Conservation (phyloP, 495 filamentous ascomycete species). For the Hypoxylon trugodes region DNA sequence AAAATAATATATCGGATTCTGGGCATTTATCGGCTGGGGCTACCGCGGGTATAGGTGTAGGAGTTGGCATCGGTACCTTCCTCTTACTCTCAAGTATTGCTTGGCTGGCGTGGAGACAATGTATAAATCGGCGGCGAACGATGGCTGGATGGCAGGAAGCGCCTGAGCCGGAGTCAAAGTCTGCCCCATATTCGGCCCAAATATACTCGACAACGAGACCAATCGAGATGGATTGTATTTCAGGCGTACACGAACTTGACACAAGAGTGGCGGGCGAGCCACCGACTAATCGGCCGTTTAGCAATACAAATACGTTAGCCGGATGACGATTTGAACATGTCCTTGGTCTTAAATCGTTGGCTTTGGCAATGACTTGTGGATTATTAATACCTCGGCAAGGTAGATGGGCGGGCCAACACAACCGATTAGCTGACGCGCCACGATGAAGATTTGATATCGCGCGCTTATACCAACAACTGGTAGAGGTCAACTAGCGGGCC, state of each 20-base stretch:
- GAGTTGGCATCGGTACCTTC: not conserved
- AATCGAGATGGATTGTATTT: not conserved
- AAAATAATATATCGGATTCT: too few species aligned
- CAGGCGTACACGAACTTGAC: constrained; percentile 1
- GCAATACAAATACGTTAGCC: too few species aligned
- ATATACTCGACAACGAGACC: not conserved
- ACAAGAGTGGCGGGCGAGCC: constrained; percentile 1
- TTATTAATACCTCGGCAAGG: too few species aligned
- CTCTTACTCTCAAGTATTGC: not conserved
- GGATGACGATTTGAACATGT: too few species aligned
- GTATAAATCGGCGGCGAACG: not conserved
- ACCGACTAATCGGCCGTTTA: not conserved
- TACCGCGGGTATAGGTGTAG: constrained; percentile 1
- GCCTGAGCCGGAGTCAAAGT: not conserved
- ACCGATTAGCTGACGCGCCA: too few species aligned
- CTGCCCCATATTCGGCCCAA: too few species aligned
- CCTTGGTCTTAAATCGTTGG: too few species aligned
- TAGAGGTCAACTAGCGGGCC: too few species aligned
- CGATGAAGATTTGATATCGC: too few species aligned
- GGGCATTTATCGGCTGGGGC: not conserved
- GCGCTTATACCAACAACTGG: too few species aligned
- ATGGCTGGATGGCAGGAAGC: not conserved
- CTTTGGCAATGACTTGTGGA: too few species aligned
- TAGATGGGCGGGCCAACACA: too few species aligned
- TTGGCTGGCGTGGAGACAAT: constrained; percentile 1